Conservation (phyloP, 164 flowering plant species). For the Vitis amurensis region DNA sequence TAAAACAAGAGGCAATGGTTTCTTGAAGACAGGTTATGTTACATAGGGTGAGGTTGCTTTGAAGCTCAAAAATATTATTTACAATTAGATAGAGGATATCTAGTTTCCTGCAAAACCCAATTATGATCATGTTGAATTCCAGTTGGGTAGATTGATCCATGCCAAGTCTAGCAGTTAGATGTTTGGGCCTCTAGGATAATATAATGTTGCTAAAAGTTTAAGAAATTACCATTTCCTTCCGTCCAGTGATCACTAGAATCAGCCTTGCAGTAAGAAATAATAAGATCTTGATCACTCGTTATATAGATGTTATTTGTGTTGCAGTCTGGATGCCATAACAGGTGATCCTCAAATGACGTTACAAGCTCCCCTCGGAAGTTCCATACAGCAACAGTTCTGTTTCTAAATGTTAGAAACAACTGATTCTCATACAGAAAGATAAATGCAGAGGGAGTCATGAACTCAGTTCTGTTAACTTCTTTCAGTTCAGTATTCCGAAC, state of each 20-base stretch:
- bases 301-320: constrained; percentile 97
- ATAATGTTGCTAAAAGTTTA: too few species aligned
- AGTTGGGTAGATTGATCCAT: too few species aligned
- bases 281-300: constrained; percentile 98
- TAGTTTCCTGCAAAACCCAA: too few species aligned
- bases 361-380: constrained; percentile 95
- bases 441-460: constrained; percentile 99
- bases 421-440: constrained; percentile 96
- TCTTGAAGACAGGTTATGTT: too few species aligned
- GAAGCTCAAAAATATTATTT: too few species aligned
- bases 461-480: constrained; percentile 83
- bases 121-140: too few species aligned
- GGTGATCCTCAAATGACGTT: constrained; percentile 97
- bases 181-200: too few species aligned
- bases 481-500: constrained; percentile 75
- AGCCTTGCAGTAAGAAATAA: constrained; percentile 96
- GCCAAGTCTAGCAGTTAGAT: too few species aligned
- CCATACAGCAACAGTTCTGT: constrained; percentile 97
- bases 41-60: too few species aligned
- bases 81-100: too few species aligned
- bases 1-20: too few species aligned
- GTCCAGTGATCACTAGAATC: constrained; percentile 69
- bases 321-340: constrained; percentile 97
- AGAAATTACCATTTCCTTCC: constrained; percentile 74
- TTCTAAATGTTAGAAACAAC: constrained; percentile 86